These are phyloP conservation scores for Panaeolus cyanescens DNA, from an alignment of 768 basidiomycete genomes.

Conservation along the genomic window DNA sequence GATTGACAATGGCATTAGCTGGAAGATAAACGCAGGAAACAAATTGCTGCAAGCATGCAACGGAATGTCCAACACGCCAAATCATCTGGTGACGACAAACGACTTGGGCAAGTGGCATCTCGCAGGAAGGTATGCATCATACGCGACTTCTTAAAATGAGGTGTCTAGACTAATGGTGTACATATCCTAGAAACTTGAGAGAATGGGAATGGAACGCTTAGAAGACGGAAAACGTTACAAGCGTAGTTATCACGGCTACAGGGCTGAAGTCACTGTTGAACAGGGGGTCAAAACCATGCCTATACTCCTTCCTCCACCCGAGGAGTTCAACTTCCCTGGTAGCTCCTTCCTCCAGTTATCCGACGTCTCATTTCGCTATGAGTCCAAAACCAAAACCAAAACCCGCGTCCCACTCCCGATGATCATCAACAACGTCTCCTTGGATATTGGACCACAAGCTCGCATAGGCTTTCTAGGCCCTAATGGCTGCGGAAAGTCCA, in stretches of 20 bases:
- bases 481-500: constrained; percentile 62
- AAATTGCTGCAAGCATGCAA: constrained; percentile 57
- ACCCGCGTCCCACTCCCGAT: constrained; percentile 5
- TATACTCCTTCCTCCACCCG: constrained; percentile 31
- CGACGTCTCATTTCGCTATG: constrained; percentile 33
- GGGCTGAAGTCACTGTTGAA: constrained; percentile 35
- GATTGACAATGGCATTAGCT: constrained; percentile 15
- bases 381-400: constrained; percentile 12
- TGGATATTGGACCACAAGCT: constrained; percentile 28
- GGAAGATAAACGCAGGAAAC: constrained; percentile 35
- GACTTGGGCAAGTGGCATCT: constrained; percentile 50
- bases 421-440: constrained; percentile 30
- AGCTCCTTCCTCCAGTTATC: constrained; percentile 32
- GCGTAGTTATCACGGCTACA: constrained; percentile 32
- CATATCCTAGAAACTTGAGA: constrained; percentile 27
- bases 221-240: constrained; percentile 33
- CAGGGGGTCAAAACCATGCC: constrained; percentile 34
- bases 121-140: constrained; percentile 52
- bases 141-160: too few species aligned
- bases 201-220: constrained; percentile 34
- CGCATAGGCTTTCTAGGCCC: constrained; percentile 31
- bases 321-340: constrained; percentile 30
- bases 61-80: constrained; percentile 51
- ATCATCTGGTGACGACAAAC: constrained; percentile 64
- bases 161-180: background rate